Conservation (phyloP, 129 eudicot genomes). For the Artemisia argyi region DNA sequence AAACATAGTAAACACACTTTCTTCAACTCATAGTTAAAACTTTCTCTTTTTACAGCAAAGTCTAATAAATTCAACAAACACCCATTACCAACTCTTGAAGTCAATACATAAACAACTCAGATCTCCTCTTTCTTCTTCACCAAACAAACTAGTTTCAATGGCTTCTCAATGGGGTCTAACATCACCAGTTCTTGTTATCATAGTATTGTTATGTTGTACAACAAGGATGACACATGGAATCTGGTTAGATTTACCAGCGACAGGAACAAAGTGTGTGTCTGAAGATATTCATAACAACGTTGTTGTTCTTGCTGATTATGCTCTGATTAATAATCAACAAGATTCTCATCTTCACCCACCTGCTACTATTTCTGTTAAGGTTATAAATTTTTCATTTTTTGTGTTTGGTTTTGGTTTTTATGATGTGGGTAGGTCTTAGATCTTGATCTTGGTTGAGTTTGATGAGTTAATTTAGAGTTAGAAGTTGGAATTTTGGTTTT, state of each 20-base stretch:
- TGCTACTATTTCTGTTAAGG: slow-evolving; percentile 47
- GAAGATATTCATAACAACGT: slow-evolving; percentile 62
- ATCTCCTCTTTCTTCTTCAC: too few species aligned
- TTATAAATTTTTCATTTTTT: slow-evolving; percentile 8
- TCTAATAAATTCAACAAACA: too few species aligned
- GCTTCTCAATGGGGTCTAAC: too few species aligned
- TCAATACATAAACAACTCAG: too few species aligned
- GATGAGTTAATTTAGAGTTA: neutral
- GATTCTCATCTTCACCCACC: slow-evolving; percentile 20
- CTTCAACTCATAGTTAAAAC: too few species aligned
- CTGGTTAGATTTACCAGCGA: slow-evolving; percentile 52
- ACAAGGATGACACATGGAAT: slow-evolving; percentile 26
- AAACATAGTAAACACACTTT: too few species aligned
- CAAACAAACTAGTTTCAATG: too few species aligned
- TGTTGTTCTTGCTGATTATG: slow-evolving; percentile 60
- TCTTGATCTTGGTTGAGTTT: neutral
- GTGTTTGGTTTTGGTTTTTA: neutral
- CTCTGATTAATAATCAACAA: slow-evolving; percentile 32
- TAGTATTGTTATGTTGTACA: neutral
- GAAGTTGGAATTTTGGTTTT: neutral
- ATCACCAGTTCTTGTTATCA: too few species aligned
- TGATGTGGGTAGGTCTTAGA: neutral
- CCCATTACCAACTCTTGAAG: too few species aligned
- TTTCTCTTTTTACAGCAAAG: too few species aligned
- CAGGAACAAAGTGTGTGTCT: slow-evolving; percentile 71